Evolutionary conservation across 805 yeast species (phyloP).

Genomic region (Peterozyma toletana): DNA sequence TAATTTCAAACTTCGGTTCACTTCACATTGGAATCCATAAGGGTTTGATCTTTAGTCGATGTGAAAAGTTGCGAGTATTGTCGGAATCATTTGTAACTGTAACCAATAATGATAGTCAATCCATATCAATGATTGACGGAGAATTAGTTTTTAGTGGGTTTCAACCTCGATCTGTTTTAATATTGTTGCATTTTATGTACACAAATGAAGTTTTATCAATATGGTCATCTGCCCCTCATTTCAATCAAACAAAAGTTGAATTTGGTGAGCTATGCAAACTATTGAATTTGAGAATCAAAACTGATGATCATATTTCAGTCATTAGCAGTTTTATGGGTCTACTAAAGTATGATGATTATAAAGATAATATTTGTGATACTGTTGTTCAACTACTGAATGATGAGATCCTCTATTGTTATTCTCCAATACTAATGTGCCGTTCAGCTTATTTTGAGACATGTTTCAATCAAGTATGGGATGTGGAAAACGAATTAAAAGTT

Average conservation of each 20-base stretch:
- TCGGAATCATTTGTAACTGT: too few relatives aligned
- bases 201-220: constrained; percentile 19
- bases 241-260: constrained; percentile 14
- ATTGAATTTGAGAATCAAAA: constrained; percentile 7
- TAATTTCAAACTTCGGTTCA: too few relatives aligned
- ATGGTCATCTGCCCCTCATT: too few relatives aligned
- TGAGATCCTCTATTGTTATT: constrained; percentile 38
- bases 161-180: constrained; percentile 11
- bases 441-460: constrained; percentile 58
- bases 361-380: constrained; percentile 27
- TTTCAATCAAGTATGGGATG: constrained; percentile 17
- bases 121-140: constrained; percentile 2
- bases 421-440: constrained; percentile 46
- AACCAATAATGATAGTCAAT: too few relatives aligned
- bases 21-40: too few relatives aligned
- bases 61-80: too few relatives aligned
- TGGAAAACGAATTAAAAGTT: constrained; percentile 8
- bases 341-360: neutral
- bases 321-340: constrained; percentile 8
- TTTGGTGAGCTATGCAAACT: constrained; percentile 12
- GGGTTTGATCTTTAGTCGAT: too few relatives aligned
- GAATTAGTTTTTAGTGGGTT: neutral
- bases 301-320: neutral
- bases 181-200: constrained; percentile 18
- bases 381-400: constrained; percentile 35